These are phyloP conservation scores for Tetratostichococcus sp. DNA, from an alignment of 139 green algal species.

Conservation along the genomic window DNA sequence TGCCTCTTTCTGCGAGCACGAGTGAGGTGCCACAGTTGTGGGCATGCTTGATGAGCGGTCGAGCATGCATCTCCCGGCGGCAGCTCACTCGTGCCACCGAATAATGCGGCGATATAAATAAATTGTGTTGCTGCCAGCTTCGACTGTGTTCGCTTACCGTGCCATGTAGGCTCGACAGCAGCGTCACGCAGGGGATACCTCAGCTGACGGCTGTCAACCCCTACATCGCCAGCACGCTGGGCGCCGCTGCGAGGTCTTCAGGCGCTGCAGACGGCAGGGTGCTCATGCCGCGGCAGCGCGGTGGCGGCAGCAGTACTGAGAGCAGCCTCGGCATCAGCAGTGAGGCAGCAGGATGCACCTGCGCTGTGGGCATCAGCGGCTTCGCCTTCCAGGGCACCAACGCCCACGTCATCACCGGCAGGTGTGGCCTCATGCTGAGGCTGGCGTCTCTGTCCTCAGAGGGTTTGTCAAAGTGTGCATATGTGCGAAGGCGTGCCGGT, in stretches of 20 bases:
- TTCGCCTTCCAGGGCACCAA: constrained; percentile 83
- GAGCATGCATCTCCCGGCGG: no score
- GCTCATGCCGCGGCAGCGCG: constrained; percentile 27
- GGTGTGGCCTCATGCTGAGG: not conserved
- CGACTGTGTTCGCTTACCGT: no score
- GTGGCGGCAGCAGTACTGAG: not conserved
- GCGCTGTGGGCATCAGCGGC: constrained; percentile 49
- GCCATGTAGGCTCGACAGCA: not conserved
- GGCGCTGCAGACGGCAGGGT: not conserved
- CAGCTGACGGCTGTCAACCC: constrained; percentile 67
- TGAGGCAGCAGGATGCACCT: constrained; percentile 1
- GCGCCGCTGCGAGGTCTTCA: no score
- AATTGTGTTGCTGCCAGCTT: no score
- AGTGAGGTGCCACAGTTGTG: no score
- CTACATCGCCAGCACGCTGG: constrained; percentile 39
- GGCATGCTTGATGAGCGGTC: no score
- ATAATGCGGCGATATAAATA: no score
- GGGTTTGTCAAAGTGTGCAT: not conserved
- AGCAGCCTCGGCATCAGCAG: not conserved
- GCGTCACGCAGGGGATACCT: constrained; percentile 28
- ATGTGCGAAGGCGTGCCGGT: no score
- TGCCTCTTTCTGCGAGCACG: no score
- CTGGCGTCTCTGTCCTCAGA: no score
- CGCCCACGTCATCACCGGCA: constrained; percentile 37
- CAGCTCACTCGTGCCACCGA: no score